These are phyloP conservation scores for Barbarea vulgaris DNA, from an alignment of 345 rosid genomes.

Conservation along the genomic window DNA sequence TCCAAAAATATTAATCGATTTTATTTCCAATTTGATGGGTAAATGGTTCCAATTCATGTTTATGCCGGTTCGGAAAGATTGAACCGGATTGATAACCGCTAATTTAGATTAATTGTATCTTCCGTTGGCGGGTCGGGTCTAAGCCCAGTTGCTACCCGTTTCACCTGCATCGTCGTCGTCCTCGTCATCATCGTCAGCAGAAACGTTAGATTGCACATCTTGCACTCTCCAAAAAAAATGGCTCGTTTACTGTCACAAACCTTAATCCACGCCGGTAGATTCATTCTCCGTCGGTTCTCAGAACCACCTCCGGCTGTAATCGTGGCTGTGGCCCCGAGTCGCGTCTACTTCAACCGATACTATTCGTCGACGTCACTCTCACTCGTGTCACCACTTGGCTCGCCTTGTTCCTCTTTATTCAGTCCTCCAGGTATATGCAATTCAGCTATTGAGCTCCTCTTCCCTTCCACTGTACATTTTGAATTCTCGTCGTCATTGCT, in stretches of 20 bases:
- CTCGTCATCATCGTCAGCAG: neutral
- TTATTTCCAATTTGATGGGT: neutral
- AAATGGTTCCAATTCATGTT: neutral
- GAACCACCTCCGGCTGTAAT: neutral
- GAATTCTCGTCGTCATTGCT: neutral
- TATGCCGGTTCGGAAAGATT: neutral
- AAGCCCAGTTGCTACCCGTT: slow-evolving; percentile 4
- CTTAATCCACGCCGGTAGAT: slow-evolving; percentile 17
- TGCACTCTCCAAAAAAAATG: slow-evolving; percentile 11
- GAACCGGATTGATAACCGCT: slow-evolving; percentile 1
- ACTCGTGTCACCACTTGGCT: slow-evolving; percentile 12
- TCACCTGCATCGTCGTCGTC: slow-evolving; percentile 20
- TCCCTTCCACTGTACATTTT: neutral
- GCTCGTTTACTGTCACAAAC: slow-evolving; percentile 14
- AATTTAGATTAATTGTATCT: neutral
- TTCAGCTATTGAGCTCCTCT: neutral
- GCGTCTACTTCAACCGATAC: slow-evolving; percentile 31
- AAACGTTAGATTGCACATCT: neutral
- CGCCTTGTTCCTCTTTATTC: neutral
- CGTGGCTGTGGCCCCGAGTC: neutral
- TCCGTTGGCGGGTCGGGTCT: neutral
- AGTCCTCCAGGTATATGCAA: slow-evolving; percentile 11
- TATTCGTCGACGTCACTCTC: slow-evolving; percentile 24
- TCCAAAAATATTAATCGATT: neutral
- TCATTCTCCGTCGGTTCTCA: slow-evolving; percentile 28